Percentiles rank a stretch among this genome's conserved stretches.
Conservation (phyloP, 352 stramenopile genomes). For the Globisporangium cystogenes region DNA sequence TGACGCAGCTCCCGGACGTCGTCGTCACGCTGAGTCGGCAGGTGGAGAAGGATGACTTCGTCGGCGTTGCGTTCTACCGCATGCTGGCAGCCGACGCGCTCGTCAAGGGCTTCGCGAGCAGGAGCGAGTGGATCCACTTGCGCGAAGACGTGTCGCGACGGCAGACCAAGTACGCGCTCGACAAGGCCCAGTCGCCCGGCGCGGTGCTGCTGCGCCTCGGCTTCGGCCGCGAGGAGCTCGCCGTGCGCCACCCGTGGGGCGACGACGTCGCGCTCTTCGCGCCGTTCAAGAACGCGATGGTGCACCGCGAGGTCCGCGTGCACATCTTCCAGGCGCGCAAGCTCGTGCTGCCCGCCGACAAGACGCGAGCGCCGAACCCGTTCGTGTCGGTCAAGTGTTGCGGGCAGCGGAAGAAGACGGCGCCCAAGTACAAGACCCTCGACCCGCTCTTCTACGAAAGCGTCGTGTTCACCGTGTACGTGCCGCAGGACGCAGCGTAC, state of each 20-base stretch:
- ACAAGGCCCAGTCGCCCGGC: constrained; percentile 43
- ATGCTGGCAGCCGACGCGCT: constrained; percentile 36
- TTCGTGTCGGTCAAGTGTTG: constrained; percentile 76
- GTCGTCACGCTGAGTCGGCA: constrained; percentile 60
- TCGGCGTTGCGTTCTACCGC: constrained; percentile 52
- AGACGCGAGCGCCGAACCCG: constrained; percentile 58
- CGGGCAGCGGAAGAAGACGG: constrained; percentile 51
- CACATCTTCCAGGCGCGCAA: constrained; percentile 82
- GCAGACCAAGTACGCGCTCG: constrained; percentile 48
- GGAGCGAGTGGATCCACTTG: constrained; percentile 51
- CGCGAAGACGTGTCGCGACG: constrained; percentile 53
- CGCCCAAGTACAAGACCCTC: constrained; percentile 39
- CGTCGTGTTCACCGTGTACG: constrained; percentile 43
- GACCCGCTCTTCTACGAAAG: constrained; percentile 84
- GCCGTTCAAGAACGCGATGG: constrained; percentile 36
- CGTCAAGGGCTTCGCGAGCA: constrained; percentile 29
- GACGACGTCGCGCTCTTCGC: constrained; percentile 34
- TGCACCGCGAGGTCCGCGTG: constrained; percentile 67
- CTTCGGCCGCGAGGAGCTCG: constrained; percentile 65
- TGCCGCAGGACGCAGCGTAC: constrained; percentile 49
- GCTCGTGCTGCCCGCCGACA: constrained; percentile 35
- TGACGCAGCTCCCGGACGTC: constrained; percentile 65
- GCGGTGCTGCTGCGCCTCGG: constrained; percentile 48
- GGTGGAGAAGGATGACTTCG: constrained; percentile 50
- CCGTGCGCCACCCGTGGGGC: constrained; percentile 45